phyloP scores from a whole-genome alignment of 805 yeast genomes.

The Tetrapisispora namnaoensis region DNA sequence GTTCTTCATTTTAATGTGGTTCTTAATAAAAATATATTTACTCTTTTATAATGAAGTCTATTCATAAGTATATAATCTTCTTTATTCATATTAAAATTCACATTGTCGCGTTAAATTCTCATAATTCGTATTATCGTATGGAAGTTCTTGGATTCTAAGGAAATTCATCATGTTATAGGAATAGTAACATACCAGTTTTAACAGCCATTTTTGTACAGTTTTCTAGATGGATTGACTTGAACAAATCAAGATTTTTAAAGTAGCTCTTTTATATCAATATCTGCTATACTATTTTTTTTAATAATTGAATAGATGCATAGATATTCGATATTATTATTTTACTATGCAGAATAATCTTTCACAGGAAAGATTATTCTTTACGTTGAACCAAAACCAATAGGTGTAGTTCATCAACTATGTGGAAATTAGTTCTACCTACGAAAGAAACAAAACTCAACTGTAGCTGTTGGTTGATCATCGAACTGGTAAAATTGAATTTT shows the following conservation, averaged over 20 bases:
- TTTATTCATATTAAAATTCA: no score
- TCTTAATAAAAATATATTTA: no score
- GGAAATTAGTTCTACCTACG: no score
- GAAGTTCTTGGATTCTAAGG: background rate
- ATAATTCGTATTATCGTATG: background rate
- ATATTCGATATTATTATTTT: no score
- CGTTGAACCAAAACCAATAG: background rate
- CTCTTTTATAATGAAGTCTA: no score
- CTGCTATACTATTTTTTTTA: background rate
- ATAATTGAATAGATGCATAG: background rate
- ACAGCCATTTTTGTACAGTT: slow-evolving; percentile 34
- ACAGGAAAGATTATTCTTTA: background rate
- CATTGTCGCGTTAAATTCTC: no score
- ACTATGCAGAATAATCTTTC: background rate
- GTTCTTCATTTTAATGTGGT: no score
- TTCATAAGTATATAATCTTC: no score
- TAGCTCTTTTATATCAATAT: background rate
- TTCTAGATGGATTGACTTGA: background rate
- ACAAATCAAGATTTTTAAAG: background rate
- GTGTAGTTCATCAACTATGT: background rate
- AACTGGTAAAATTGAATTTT: background rate
- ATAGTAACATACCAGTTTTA: slow-evolving; percentile 41
- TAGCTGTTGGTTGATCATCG: background rate
- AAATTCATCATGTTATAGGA: background rate
- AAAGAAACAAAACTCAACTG: background rate